Evolutionary conservation across 2,329 filamentous ascomycete genomes (phyloP).

Genomic region (Akanthomyces lecanii): DNA sequence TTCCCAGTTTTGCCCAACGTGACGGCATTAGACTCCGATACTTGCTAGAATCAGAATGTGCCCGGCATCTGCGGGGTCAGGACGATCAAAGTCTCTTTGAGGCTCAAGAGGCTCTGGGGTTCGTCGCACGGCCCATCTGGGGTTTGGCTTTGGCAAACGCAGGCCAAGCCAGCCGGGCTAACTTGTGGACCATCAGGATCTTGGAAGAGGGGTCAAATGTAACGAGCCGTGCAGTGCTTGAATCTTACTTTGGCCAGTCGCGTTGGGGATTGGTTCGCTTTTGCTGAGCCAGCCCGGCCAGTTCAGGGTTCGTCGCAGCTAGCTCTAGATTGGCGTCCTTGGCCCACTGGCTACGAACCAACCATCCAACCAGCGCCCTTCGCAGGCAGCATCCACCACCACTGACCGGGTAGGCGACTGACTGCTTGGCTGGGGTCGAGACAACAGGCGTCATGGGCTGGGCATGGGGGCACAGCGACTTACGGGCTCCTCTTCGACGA

Average conservation of each 20-base stretch:
- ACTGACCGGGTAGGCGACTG: background rate
- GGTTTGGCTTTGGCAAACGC: background rate
- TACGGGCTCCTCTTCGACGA: background rate
- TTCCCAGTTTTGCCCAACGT: constrained; percentile 4
- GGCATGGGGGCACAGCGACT: background rate
- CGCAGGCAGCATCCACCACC: background rate
- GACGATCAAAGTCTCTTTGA: background rate
- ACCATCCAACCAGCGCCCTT: constrained; percentile 10
- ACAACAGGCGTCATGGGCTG: constrained; percentile 8
- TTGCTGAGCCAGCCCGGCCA: background rate
- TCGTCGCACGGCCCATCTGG: constrained; percentile 12
- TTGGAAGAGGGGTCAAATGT: constrained; percentile 19
- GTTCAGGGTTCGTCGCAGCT: constrained; percentile 9
- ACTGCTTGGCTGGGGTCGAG: background rate
- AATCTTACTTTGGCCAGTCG: constrained; percentile 5
- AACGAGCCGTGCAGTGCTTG: background rate
- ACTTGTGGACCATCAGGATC: background rate
- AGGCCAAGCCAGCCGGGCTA: background rate
- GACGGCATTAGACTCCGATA: background rate
- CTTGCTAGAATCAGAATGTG: background rate
- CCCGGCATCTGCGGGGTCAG: background rate
- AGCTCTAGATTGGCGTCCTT: constrained; percentile 8
- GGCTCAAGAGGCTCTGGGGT: constrained; percentile 14
- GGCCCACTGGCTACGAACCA: constrained; percentile 6
- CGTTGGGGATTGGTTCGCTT: background rate